Conservation (phyloP, 2,329 filamentous ascomycete species). For the Nannizziopsis barbatae region DNA sequence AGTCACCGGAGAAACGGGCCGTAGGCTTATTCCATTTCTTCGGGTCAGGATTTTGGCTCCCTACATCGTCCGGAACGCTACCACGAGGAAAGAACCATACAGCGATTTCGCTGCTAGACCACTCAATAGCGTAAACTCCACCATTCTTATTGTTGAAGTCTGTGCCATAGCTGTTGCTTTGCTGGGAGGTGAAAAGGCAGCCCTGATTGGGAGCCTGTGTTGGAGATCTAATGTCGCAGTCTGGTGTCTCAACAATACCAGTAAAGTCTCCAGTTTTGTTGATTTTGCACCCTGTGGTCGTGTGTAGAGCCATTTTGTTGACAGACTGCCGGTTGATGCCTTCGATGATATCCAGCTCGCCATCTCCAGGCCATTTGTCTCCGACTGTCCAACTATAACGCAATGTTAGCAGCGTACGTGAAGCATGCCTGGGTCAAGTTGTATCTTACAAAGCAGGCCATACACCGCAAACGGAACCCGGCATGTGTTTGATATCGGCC, state of each 20-base stretch:
- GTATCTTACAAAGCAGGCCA: constrained; percentile 55
- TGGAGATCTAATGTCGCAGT: constrained; percentile 47
- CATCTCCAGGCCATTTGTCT: constrained; percentile 55
- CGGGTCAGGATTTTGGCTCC: constrained; percentile 51
- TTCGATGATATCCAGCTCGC: constrained; percentile 74
- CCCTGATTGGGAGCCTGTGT: constrained; percentile 42
- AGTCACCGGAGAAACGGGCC: constrained; percentile 58
- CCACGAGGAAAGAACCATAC: constrained; percentile 74
- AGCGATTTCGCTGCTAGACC: constrained; percentile 59
- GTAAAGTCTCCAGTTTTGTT: constrained; percentile 38
- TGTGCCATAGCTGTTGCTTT: constrained; percentile 48
- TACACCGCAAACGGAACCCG: constrained; percentile 55
- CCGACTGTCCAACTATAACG: constrained; percentile 46
- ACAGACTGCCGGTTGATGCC: constrained; percentile 54
- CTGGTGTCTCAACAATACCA: constrained; percentile 37
- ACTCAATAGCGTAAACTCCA: constrained; percentile 64
- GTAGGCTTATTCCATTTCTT: constrained; percentile 56
- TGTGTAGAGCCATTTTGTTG: constrained; percentile 59
- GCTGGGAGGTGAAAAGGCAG: constrained; percentile 46
- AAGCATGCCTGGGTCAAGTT: background rate
- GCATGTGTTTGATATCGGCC: constrained; percentile 63
- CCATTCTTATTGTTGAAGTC: constrained; percentile 60
- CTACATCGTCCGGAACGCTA: constrained; percentile 53
- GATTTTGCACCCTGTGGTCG: constrained; percentile 49
- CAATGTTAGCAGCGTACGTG: constrained; percentile 6